Conservation (phyloP, 768 basidiomycete species). For the Lactarius deliciosus region DNA sequence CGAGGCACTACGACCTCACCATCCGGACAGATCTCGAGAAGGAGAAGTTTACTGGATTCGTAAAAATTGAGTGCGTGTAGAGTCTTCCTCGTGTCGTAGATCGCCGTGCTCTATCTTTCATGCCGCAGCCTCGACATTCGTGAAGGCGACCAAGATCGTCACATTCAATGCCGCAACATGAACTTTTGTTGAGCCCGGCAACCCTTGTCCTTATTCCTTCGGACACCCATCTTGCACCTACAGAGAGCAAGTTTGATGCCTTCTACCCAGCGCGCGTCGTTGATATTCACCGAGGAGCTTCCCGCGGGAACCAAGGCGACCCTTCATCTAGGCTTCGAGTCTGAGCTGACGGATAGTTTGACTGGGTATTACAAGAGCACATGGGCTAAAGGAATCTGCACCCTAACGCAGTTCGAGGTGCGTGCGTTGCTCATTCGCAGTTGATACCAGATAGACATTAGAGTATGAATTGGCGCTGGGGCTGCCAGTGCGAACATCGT, state of each 20-base stretch:
- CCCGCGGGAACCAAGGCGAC: slow-evolving; percentile 68
- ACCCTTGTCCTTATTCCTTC: slow-evolving; percentile 53
- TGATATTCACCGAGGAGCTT: slow-evolving; percentile 57
- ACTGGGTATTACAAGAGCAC: slow-evolving; percentile 78
- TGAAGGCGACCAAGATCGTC: slow-evolving; percentile 57
- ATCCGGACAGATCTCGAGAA: slow-evolving; percentile 79
- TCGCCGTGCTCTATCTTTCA: neutral
- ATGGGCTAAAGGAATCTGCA: slow-evolving; percentile 66
- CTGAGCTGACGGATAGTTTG: slow-evolving; percentile 68
- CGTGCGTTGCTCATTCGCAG: slow-evolving; percentile 2
- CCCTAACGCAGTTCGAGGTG: slow-evolving; percentile 89
- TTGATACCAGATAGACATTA: neutral
- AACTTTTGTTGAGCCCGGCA: slow-evolving; percentile 57
- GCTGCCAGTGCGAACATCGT: too few relatives aligned
- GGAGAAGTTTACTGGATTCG: slow-evolving; percentile 72
- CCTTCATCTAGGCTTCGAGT: slow-evolving; percentile 66
- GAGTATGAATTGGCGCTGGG: neutral
- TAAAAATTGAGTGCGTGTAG: slow-evolving; percentile 59
- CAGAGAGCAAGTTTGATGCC: slow-evolving; percentile 52
- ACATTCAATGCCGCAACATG: slow-evolving; percentile 59
- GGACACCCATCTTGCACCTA: slow-evolving; percentile 46
- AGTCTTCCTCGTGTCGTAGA: neutral
- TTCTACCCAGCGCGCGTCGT: slow-evolving; percentile 60
- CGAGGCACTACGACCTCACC: slow-evolving; percentile 75
- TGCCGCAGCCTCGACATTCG: slow-evolving; percentile 56